Base-by-base conservation (phyloP, 306 rosid genomes). In the Cicer judaicum region DNA sequence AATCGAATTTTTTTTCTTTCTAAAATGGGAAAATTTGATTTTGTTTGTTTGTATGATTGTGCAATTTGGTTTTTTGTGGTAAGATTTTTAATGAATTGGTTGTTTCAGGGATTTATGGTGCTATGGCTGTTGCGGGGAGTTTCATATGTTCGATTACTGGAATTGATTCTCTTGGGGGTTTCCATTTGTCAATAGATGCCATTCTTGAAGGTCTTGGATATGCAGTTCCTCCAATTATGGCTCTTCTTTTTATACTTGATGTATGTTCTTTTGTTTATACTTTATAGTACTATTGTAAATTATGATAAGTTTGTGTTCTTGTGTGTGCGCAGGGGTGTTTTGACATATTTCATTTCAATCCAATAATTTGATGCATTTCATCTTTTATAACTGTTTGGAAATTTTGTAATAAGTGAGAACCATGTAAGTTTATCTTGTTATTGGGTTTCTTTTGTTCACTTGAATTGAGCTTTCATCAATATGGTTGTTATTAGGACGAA, bases 221-320 rank as follows among this genome's bases (percentile, higher is more conserved):
- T 81, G 94, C 98, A 5, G 91, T 70, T 62, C 98, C 98, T 29
- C 98, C 98, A 49, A 94, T 91, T 59, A 94, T 94, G 98, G 97
- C 93, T 34, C 97, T 94, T 64, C 85, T 94, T 10, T 91, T 94
- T 75, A 94, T 94, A 72, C 97, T 91, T 29, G 98, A 94, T 74
- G 98, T 94, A 72, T 84, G 91, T 73, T 43, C 8, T 4, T 64
- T 64, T 29, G 0, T 54, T 61, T 36, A 6, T 64, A 15, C 39
- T 29, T 29, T 29, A 4, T 29, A 29, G 36, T 29, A 29, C 36
- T 29, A 29, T 29, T 29, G 36, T 24, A 2, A 18, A 3, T 74
- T 41, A 21, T 78, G 16, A 49, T 29, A 1, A 63, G 24, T 6
- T 52, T 19, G 46, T 53, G 36, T 57, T 54, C 24, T 46, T 59